Evolutionary conservation across 345 rosid species (phyloP).

Genomic region (Anastatica hierochuntica): DNA sequence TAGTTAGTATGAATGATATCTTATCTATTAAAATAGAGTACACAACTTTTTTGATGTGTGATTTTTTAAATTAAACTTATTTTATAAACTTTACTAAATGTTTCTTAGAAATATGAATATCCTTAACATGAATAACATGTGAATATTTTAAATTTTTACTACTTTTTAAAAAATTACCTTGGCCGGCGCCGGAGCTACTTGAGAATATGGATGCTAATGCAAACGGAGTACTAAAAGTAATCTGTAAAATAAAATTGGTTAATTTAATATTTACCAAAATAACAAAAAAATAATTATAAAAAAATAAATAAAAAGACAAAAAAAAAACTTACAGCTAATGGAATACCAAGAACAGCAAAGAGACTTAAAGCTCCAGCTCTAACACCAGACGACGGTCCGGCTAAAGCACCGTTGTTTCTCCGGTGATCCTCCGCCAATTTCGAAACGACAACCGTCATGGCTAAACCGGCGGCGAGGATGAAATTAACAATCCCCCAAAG

Average conservation of each 20-base stretch:
- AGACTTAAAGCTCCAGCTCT: conserved; percentile 39
- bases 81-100: no score
- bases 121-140: no score
- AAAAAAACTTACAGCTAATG: conserved; percentile 47
- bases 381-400: conserved; percentile 31
- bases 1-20: no score
- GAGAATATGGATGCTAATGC: conserved; percentile 81
- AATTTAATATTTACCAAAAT: background rate
- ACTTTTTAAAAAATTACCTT: conserved; percentile 33
- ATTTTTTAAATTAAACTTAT: no score
- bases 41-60: no score
- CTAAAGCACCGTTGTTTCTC: background rate
- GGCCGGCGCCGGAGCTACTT: conserved; percentile 51
- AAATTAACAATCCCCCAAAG: conserved; percentile 65
- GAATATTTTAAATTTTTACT: background rate
- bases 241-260: conserved; percentile 28
- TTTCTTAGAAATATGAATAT: no score
- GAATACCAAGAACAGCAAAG: conserved; percentile 64
- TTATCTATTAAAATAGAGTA: no score
- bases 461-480: conserved; percentile 41
- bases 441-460: conserved; percentile 36
- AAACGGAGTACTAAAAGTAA: conserved; percentile 61
- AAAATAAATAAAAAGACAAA: background rate
- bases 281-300: background rate
- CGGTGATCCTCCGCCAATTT: conserved; percentile 44